Percentiles rank a stretch among this genome's conserved stretches.
Conservation (phyloP, 179 eudicot species). For the Camellia oleifera region DNA sequence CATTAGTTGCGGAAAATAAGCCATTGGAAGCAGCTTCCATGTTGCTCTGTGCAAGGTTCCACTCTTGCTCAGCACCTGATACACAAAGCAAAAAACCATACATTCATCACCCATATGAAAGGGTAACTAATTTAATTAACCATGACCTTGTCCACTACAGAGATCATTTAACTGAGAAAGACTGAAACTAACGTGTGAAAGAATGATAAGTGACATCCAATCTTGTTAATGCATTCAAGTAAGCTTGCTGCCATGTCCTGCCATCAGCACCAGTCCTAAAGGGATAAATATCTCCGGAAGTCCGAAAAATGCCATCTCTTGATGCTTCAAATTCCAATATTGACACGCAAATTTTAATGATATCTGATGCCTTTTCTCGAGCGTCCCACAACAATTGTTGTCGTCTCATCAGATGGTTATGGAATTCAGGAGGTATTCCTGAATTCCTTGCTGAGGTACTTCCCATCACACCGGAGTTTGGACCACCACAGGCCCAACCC, state of each 20-base stretch:
- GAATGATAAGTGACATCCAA: constrained; percentile 81
- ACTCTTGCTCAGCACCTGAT: constrained; percentile 90
- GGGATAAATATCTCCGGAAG: constrained; percentile 55
- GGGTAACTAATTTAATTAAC: background rate
- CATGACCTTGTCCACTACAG: background rate
- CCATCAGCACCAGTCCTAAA: constrained; percentile 61
- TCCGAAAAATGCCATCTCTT: constrained; percentile 76
- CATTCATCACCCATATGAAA: background rate
- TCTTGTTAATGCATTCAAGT: constrained; percentile 66
- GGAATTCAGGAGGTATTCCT: constrained; percentile 88
- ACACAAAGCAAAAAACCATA: constrained; percentile 20
- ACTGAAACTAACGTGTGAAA: constrained; percentile 65
- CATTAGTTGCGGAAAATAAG: constrained; percentile 79
- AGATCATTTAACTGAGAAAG: background rate
- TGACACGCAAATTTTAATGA: constrained; percentile 66
- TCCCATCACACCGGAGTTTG: constrained; percentile 51
- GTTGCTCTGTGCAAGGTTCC: constrained; percentile 75
- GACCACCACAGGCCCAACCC: constrained; percentile 99
- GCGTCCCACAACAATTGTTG: constrained; percentile 68
- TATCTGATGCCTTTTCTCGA: constrained; percentile 71
- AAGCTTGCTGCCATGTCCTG: constrained; percentile 86
- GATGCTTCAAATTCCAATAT: constrained; percentile 95
- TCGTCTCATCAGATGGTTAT: constrained; percentile 76
- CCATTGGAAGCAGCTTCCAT: constrained; percentile 84
- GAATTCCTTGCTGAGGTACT: constrained; percentile 46